A percentile compares a stretch with the other conserved stretches of the same genome.
phyloP scores from a whole-genome alignment of 2,329 filamentous ascomycete species.

The Scedosporium boydii region DNA sequence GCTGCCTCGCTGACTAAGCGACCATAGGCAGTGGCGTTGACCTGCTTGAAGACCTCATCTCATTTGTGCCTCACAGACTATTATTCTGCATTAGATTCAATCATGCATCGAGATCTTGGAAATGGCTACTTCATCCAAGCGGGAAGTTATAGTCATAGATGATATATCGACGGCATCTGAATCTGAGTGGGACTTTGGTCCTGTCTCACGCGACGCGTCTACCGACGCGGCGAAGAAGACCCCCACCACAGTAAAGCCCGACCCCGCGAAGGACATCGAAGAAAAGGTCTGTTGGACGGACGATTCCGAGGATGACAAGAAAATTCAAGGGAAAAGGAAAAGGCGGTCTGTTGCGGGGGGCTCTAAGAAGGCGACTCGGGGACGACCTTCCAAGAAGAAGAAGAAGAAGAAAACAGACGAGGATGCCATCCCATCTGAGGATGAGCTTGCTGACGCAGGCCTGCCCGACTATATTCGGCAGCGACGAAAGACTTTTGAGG shows the following conservation, averaged over 20 bases:
- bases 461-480: conserved; percentile 65
- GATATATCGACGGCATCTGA: conserved; percentile 4
- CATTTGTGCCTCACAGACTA: background rate
- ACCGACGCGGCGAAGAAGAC: background rate
- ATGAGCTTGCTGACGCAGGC: conserved; percentile 39
- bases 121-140: background rate
- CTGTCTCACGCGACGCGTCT: background rate
- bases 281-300: conserved; percentile 46
- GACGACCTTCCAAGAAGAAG: conserved; percentile 14
- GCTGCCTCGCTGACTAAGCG: background rate
- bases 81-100: background rate
- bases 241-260: background rate
- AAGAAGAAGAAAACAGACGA: conserved; percentile 13
- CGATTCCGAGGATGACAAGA: conserved; percentile 43
- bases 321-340: conserved; percentile 41
- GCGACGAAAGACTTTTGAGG: conserved; percentile 62
- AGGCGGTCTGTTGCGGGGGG: conserved; percentile 10
- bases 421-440: conserved; percentile 26
- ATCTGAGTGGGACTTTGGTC: background rate
- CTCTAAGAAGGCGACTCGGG: background rate
- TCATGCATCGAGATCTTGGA: background rate
- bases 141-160: conserved; percentile 1
- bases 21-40: background rate
- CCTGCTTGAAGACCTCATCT: background rate
- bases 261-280: conserved; percentile 13